Base-by-base conservation (phyloP, 352 stramenopile species). In the Globisporangium uncinulatum region DNA sequence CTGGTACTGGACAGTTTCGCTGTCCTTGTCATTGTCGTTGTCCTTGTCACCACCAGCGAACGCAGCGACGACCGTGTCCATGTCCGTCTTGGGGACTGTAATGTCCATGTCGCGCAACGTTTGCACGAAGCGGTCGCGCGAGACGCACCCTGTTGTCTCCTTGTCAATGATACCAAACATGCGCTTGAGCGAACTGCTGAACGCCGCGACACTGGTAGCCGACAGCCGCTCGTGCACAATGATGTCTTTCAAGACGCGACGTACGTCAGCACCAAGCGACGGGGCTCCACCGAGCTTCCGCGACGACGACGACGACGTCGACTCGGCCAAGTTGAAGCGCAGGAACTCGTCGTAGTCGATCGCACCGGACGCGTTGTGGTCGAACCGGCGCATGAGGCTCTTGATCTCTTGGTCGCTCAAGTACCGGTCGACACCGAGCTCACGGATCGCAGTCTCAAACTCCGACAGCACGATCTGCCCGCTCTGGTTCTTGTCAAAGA, bases 101-200 rank as follows among this genome's bases (percentile, higher is more conserved):
- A 90, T 70, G 34, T 76, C 76, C 73, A 90, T 85, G 19, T 89
- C 79, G 9, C 71, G 65, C 15, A 93, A 61, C 2, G 76, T 84
- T 51, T 87, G 69, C 13, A 73, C 54, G 57, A 93, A 91, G 34
- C 72, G 63, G 15, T 49, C 66, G 19, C 48, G 52, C 20, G 79
- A 51, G 2, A 93, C 56, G 21, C 73, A 66, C 5, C 83, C 80
- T 1, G 67, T 79, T 1, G 70, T 80, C 9, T 89, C 76, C 48
- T 89, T 88, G 66, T 93, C 83, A 14, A 90, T 76, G 44, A 91
- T 93, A 17, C 64, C 71, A 61, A 90, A 90, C 80, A 89, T 93
- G 39, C 83, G 71, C 45, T 89, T 88, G 19, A 93, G 58, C 13
- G 82, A 87, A 13, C 65, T 71, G 54, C 78, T 87, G 52, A 84